Base-by-base conservation (phyloP, 179 eudicot genomes). In the Silene noctiflora region DNA sequence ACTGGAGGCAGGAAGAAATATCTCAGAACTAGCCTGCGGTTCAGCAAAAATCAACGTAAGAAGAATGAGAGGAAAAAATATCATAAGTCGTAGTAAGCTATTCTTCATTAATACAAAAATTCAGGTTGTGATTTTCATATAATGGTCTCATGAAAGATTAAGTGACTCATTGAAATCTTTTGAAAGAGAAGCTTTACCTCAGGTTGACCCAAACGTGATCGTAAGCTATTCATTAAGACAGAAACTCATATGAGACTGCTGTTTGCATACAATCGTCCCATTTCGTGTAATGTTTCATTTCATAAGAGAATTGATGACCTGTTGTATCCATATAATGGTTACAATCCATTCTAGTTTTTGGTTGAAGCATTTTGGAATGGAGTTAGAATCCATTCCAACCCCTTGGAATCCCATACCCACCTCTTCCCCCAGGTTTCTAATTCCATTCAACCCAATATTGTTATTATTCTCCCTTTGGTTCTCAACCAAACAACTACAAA, bases 121-220 rank as follows among this genome's bases (percentile, higher is more conserved):
- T 9, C 12, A 1, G 42, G 42, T 51, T 51, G 42, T 51, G 9
- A 35, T 53, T 6, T 53, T 17, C 58, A 53, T 14, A 53, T 17
- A 53, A 53, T 13, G 58, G 19, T 53, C 19, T 16, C 58, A 53
- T 3, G 13, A 14, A 53, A 53, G 19, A 53, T 6, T 16, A 53
- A 53, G n/a, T 14, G 58, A 53, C 20, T 53, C 17, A 13, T 53
- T 53, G 58, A 53, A 53, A 9, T 53, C 22, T 10, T 59, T 6
- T 27, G 14, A 69, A 51, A 71, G 6, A 53, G 42, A 79, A 42
- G 56, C n/a, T 66, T 72, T 80, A 89, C 92, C 89, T 74, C 73
- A n/a, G 65, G 16, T 77, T 76, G 71, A 77, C 83, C 48, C 48
- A 42, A 35, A 35, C 42, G 42, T 35, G 4, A 35, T 35, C 5